Conservation (phyloP, 2,329 filamentous ascomycete genomes). For the Teratosphaeria destructans region DNA sequence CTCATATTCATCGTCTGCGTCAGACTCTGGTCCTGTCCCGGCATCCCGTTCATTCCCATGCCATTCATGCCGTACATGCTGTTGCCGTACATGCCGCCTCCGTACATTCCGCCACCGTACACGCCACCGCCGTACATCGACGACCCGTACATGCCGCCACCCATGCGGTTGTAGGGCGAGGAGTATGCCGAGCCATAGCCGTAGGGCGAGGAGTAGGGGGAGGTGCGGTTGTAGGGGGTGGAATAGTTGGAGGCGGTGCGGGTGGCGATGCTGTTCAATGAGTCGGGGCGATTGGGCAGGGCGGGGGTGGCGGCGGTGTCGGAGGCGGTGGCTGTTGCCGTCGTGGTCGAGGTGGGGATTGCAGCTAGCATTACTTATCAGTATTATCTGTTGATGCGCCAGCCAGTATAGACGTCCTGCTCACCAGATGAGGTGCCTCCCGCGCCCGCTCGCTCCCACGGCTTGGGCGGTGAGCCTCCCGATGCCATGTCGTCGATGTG, state of each 20-base stretch:
- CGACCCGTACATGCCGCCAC: conserved; percentile 30
- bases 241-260: conserved; percentile 75
- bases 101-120: conserved; percentile 27
- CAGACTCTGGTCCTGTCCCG: conserved; percentile 81
- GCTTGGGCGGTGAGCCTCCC: conserved; percentile 61
- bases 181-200: conserved; percentile 43
- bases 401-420: background rate
- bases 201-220: conserved; percentile 43
- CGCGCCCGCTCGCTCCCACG: conserved; percentile 78
- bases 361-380: conserved; percentile 14
- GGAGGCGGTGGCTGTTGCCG: conserved; percentile 22
- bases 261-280: conserved; percentile 70
- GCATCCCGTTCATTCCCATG: conserved; percentile 42
- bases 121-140: conserved; percentile 27
- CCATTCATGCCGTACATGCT: conserved; percentile 1
- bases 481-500: background rate
- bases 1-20: conserved; percentile 93
- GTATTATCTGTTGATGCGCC: conserved; percentile 17
- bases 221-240: conserved; percentile 34
- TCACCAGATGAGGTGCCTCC: conserved; percentile 26
- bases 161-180: conserved; percentile 46
- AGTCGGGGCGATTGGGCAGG: conserved; percentile 69
- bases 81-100: conserved; percentile 29
- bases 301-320: conserved; percentile 48
- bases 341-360: conserved; percentile 1